Evolutionary conservation across 2,329 filamentous ascomycete species (phyloP).

Genomic region (Talaromyces sp.): DNA sequence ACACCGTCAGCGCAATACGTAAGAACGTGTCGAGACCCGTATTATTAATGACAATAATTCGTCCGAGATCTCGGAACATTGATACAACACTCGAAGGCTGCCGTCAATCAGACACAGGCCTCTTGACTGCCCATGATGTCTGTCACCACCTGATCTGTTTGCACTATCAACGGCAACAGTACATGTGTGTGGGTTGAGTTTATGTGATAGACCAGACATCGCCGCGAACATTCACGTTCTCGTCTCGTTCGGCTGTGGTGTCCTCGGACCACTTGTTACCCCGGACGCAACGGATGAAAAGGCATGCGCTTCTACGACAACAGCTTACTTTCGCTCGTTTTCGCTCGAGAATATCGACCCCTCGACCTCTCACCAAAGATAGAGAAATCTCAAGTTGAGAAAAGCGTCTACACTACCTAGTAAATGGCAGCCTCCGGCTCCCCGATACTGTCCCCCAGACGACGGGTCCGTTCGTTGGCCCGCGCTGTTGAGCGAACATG

Average conservation of each 20-base stretch:
- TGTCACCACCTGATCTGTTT: neutral
- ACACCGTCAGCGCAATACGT: neutral
- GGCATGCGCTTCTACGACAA: neutral
- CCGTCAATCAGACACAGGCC: neutral
- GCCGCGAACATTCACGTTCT: too few relatives aligned
- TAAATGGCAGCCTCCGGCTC: conserved; percentile 41
- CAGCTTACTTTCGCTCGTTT: neutral
- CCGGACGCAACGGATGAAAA: neutral
- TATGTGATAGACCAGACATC: neutral
- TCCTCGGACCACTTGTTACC: neutral
- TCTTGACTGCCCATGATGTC: neutral
- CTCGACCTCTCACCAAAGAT: neutral
- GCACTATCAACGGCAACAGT: neutral
- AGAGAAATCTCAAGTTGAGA: neutral
- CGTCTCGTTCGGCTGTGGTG: neutral
- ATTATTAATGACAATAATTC: neutral
- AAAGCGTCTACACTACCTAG: neutral
- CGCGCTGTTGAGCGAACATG: conserved; percentile 71
- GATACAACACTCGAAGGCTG: neutral
- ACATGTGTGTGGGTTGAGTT: neutral
- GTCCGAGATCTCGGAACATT: neutral
- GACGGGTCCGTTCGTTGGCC: conserved; percentile 41
- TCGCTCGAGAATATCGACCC: neutral
- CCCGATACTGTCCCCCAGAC: conserved; percentile 41
- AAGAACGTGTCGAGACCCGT: neutral